These are phyloP conservation scores for Fusarium haematococcum DNA, from an alignment of 2,329 filamentous ascomycete genomes.

Conservation along the genomic window DNA sequence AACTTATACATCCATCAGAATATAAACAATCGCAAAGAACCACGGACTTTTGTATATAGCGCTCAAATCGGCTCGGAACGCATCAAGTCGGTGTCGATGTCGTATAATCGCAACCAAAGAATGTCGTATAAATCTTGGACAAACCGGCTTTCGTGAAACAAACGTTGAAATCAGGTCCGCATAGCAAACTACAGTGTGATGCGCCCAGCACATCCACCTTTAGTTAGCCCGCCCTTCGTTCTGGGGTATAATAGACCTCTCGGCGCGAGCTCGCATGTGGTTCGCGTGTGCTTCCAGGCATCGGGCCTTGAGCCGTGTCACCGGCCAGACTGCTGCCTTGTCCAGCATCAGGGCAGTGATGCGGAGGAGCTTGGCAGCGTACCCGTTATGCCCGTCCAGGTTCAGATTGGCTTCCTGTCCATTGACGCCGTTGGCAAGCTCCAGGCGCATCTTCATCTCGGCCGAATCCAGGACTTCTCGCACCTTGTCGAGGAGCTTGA, in stretches of 20 bases:
- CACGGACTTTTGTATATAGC: constrained; percentile 28
- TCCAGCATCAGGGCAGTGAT: constrained; percentile 89
- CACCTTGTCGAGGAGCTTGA: constrained; percentile 85
- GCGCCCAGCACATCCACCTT: background rate
- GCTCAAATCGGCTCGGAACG: constrained; percentile 1
- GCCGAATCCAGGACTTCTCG: constrained; percentile 81
- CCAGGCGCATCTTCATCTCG: constrained; percentile 81
- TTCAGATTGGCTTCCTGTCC: constrained; percentile 64
- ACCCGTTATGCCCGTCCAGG: constrained; percentile 75
- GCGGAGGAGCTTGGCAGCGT: constrained; percentile 85
- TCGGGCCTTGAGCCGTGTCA: constrained; percentile 66
- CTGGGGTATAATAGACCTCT: constrained; percentile 61
- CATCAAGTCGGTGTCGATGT: background rate
- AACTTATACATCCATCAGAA: constrained; percentile 13
- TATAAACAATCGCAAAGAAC: constrained; percentile 18
- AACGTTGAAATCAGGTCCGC: background rate
- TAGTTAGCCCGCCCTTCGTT: constrained; percentile 44
- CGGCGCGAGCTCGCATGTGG: constrained; percentile 63
- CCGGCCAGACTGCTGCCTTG: constrained; percentile 91
- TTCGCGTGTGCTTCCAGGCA: constrained; percentile 67
- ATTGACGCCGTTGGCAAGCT: constrained; percentile 60
- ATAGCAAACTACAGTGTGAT: background rate
- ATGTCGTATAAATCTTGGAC: background rate
- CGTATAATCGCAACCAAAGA: constrained; percentile 3
- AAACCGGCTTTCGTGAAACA: background rate